Base-by-base conservation (phyloP, 2,329 filamentous ascomycete species). In the Xylaria sp. region DNA sequence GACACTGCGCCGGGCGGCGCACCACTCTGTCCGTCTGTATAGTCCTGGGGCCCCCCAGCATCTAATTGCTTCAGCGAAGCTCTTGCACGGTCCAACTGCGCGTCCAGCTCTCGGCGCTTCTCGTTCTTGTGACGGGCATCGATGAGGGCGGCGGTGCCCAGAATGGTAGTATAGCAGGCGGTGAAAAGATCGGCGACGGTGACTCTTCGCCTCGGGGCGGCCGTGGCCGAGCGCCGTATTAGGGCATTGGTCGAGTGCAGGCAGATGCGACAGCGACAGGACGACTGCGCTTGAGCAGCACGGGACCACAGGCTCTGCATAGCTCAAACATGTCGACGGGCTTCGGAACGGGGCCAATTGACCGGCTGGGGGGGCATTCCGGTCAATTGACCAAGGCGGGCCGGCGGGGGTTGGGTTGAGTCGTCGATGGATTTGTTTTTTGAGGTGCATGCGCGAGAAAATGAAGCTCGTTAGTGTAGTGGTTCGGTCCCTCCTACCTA, bases 241-340 rank as follows among this genome's bases (percentile, higher is more conserved):
- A 88, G 75, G 54, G 82, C 80, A 69, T 83, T 80, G 66, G 85
- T 77, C 62, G 82, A 81, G 65, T 86, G 84, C 63, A 87, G 80
- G 81, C 89, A 92, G 76, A 87, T 83, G 74, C 86, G 84, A 82
- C 89, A 92, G 80, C 85, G 86, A 82, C 89, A 91, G 75, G 86
- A 84, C 80, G 75, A 76, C 68, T 86, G 87, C 81, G 85, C 85
- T 84, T 87, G 87, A 76, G 86, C 85, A 82, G 88, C 87, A 82
- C 89, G 87, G 80, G 88, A 89, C 89, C 90, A 91, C 74, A 93
- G 79, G 72, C 86, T 85, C 81, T 88, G 88, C 92, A 94, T 94
- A 77, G 78, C 82, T 74, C 77, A 76, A 72, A 78, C 82, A 76
- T 76, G 41, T 75, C 77, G 73, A 69, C 66, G 44, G 41, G 34